Percentiles rank a stretch among this genome's conserved stretches.
phyloP scores from a whole-genome alignment of 2,329 filamentous ascomycete species.

The Triangularia setosa region DNA sequence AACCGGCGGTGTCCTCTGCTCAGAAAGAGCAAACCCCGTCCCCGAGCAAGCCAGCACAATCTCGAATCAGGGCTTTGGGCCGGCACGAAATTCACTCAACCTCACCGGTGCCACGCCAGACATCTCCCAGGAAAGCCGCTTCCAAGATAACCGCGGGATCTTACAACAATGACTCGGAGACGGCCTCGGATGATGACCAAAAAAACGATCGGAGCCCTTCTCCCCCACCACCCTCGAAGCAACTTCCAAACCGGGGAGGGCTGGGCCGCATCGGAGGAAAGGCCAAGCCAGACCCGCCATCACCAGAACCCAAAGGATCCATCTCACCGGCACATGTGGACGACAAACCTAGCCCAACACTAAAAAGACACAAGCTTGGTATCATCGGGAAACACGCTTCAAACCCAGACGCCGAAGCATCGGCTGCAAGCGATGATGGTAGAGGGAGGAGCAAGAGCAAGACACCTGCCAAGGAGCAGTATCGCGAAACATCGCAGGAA shows the following conservation, averaged over 20 bases:
- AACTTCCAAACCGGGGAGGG: conserved; percentile 30
- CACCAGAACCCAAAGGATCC: conserved; percentile 23
- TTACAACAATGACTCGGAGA: conserved; percentile 34
- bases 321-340: conserved; percentile 5
- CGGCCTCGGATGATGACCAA: conserved; percentile 37
- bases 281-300: conserved; percentile 18
- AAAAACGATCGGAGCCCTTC: conserved; percentile 8
- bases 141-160: neutral
- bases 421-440: conserved; percentile 12
- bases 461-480: conserved; percentile 8
- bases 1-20: conserved; percentile 11
- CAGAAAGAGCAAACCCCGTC: neutral
- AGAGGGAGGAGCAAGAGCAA: conserved; percentile 30
- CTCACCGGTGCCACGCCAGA: conserved; percentile 23
- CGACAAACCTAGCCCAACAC: conserved; percentile 8
- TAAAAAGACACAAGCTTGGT: conserved; percentile 24
- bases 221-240: conserved; percentile 25
- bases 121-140: conserved; percentile 21
- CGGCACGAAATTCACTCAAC: conserved; percentile 33
- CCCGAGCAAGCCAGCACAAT: neutral
- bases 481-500: conserved; percentile 17
- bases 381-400: conserved; percentile 25
- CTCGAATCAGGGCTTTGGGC: conserved; percentile 35
- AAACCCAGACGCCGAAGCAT: conserved; percentile 6
- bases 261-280: conserved; percentile 41